Evolutionary conservation across 441 rosid genomes (phyloP).

Genomic region (Eruca vesicaria): DNA sequence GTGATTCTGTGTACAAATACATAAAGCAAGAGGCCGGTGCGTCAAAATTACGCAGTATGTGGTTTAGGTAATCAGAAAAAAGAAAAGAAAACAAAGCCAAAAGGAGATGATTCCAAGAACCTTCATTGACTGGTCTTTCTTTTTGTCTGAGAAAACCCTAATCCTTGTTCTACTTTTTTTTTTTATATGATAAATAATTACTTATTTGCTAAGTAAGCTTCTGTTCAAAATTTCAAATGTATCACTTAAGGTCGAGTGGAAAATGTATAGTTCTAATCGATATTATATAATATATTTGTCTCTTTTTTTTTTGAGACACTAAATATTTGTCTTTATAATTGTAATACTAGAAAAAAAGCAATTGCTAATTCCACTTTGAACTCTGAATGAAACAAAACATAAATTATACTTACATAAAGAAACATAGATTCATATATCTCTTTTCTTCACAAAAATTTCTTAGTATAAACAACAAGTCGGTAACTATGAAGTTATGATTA

Average conservation of each 20-base stretch:
- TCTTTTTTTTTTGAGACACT: no score
- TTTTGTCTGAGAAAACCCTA: background rate
- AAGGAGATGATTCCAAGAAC: constrained; percentile 9
- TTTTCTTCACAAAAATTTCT: background rate
- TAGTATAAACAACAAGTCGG: background rate
- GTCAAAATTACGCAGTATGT: constrained; percentile 23
- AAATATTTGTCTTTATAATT: background rate
- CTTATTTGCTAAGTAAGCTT: constrained; percentile 25
- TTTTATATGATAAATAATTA: background rate
- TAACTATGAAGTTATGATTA: no score
- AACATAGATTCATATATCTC: background rate
- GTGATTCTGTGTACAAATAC: background rate
- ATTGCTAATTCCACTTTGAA: background rate
- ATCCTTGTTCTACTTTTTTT: background rate
- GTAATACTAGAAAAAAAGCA: background rate
- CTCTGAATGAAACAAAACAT: background rate
- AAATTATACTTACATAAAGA: background rate
- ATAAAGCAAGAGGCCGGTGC: constrained; percentile 17
- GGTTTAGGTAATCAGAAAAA: constrained; percentile 16
- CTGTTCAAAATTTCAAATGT: background rate
- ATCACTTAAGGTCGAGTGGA: background rate
- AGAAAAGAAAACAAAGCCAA: background rate
- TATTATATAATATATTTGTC: no score
- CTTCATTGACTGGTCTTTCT: constrained; percentile 20
- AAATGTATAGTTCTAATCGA: background rate